Base-by-base conservation (phyloP, 805 yeast genomes). In the Candida adriatica region DNA sequence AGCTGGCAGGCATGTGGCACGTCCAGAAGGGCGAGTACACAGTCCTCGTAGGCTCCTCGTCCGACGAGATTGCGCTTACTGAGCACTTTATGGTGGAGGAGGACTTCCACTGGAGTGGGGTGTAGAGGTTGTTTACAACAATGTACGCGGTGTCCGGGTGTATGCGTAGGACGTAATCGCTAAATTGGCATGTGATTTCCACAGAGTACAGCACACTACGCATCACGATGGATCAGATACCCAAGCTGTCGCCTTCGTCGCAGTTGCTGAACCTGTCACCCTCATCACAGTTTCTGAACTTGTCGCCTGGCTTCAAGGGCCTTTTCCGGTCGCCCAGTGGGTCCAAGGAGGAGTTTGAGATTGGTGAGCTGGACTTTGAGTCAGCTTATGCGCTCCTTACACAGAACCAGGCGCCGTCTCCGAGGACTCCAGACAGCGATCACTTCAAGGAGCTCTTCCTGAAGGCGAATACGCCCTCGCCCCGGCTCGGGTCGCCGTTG, bases 11-110 rank as follows among this genome's bases (percentile, higher is more conserved):
- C 39, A 50, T 62, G 39, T 76, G 82, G 82, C 55, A 62, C 30
- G 53, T 64, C 13, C 75, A 70, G 48, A 56, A 57, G 31, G 83
- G 74, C 31, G 56, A 55, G 6, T 76, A 75, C 53, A 51, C 58
- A 16, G 70, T 68, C 13, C 56, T 61, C 27, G 67, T 72, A 19
- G 79, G 78, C 33, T 50, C 62, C 37, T 48, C 58, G 11, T 53
- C 56, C 37, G 56, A 51, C 31, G 58, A 51, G 25, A 40, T 48
- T 30, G 42, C 41, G 30, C 33, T 50, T 30, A 36, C 32, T 29
- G 49, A 41, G 30, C 26, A 34, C 17, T 51, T 54, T 30, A 36
- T 32, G 69, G 37, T 51, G 18, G 26, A 37, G 24, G 36, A 37
- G 20, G 38, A 43, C 8, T 33, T 36, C 29, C 43, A 37, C 40